A percentile compares a stretch with the other conserved stretches of the same genome.
phyloP scores from a whole-genome alignment of 768 basidiomycete genomes.

The Scleroderma bovista region DNA sequence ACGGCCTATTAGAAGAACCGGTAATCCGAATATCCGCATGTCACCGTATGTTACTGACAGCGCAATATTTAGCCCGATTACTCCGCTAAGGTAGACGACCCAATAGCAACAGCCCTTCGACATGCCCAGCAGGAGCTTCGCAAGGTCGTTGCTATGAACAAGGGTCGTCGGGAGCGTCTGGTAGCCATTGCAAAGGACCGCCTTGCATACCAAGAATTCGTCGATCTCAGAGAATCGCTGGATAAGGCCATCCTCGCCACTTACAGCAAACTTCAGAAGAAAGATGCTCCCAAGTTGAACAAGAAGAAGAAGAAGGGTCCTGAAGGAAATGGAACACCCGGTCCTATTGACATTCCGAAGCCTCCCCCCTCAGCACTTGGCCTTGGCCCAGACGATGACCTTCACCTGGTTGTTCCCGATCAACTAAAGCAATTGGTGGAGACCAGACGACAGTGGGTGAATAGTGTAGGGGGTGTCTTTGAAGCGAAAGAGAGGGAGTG shows the following conservation, averaged over 20 bases:
- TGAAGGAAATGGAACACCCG: conserved; percentile 28
- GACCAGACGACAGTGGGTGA: conserved; percentile 75
- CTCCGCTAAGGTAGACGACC: conserved; percentile 82
- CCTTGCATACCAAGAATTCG: conserved; percentile 88
- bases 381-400: conserved; percentile 62
- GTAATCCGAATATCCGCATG: conserved; percentile 41
- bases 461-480: conserved; percentile 69
- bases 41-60: conserved; percentile 11
- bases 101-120: conserved; percentile 85
- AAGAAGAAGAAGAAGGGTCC: conserved; percentile 71
- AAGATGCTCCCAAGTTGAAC: conserved; percentile 61
- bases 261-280: conserved; percentile 80
- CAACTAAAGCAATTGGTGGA: conserved; percentile 67
- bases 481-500: conserved; percentile 60
- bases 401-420: conserved; percentile 56
- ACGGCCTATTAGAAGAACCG: conserved; percentile 62
- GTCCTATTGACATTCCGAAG: conserved; percentile 36
- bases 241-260: conserved; percentile 76
- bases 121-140: conserved; percentile 82
- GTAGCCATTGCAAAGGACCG: conserved; percentile 76
- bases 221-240: conserved; percentile 76
- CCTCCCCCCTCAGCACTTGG: conserved; percentile 71
- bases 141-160: conserved; percentile 74
- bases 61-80: conserved; percentile 57
- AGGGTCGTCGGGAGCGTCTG: conserved; percentile 71